A percentile compares a stretch with the other conserved stretches of the same genome.
Conservation (phyloP, 805 yeast genomes). For the Vanderwaltozyma yarrowii region DNA sequence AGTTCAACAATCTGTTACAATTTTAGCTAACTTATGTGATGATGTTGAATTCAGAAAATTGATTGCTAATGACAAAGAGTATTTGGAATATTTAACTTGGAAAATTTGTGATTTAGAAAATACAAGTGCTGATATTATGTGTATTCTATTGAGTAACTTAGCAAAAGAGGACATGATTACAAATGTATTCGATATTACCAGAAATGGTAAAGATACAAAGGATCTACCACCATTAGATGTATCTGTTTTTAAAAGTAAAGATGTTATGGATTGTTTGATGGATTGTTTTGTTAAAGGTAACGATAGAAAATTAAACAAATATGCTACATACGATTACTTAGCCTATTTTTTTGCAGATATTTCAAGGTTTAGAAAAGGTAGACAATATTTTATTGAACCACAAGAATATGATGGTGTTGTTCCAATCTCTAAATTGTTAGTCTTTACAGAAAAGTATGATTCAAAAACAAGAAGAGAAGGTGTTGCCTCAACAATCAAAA, state of each 20-base stretch:
- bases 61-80: slow-evolving; percentile 55
- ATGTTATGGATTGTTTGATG: slow-evolving; percentile 69
- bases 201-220: slow-evolving; percentile 15
- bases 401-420: slow-evolving; percentile 68
- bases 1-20: slow-evolving; percentile 63
- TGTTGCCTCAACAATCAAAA: slow-evolving; percentile 85
- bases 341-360: slow-evolving; percentile 85
- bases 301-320: slow-evolving; percentile 58
- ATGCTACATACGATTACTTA: slow-evolving; percentile 71
- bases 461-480: slow-evolving; percentile 79
- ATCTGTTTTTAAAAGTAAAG: slow-evolving; percentile 44
- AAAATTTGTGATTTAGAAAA: slow-evolving; percentile 47
- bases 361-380: slow-evolving; percentile 64
- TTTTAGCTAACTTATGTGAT: slow-evolving; percentile 73
- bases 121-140: slow-evolving; percentile 66
- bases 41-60: slow-evolving; percentile 51
- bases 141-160: slow-evolving; percentile 75
- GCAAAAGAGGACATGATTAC: slow-evolving; percentile 66
- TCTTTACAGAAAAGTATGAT: slow-evolving; percentile 73
- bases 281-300: slow-evolving; percentile 83
- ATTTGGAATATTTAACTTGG: slow-evolving; percentile 38
- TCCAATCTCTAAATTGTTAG: slow-evolving; percentile 72
- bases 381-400: slow-evolving; percentile 62
- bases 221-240: slow-evolving; percentile 29
- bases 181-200: slow-evolving; percentile 35